Percentiles rank a stretch among this genome's conserved stretches.
phyloP scores from a whole-genome alignment of 495 filamentous ascomycete species.

The Penicillium lividum region DNA sequence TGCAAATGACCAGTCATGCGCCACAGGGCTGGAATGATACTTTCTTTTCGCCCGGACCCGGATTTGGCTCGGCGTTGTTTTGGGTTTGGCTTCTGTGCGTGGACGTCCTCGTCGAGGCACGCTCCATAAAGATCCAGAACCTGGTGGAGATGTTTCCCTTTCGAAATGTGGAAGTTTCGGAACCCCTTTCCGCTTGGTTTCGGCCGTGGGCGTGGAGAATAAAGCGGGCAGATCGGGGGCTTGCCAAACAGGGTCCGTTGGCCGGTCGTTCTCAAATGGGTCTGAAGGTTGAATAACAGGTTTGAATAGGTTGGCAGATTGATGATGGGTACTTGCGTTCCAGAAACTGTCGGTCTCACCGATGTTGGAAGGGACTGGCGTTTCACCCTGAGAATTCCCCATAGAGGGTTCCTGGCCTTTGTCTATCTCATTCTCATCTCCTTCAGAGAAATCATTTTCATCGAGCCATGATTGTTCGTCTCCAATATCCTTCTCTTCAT shows the following conservation, averaged over 20 bases:
- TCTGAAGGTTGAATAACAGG: conserved; percentile 8
- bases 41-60: conserved; percentile 31
- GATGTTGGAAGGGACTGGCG: no score
- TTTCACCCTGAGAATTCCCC: background rate
- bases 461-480: conserved; percentile 24
- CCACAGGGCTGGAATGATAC: conserved; percentile 37
- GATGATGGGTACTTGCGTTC: background rate
- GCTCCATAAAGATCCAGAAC: conserved; percentile 43
- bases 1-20: conserved; percentile 48
- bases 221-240: conserved; percentile 40
- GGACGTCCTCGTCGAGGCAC: conserved; percentile 27
- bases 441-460: conserved; percentile 9
- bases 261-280: conserved; percentile 7
- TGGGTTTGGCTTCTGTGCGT: conserved; percentile 27
- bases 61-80: conserved; percentile 23
- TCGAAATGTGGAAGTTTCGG: conserved; percentile 20
- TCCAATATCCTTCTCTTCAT: conserved; percentile 51
- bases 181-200: conserved; percentile 20
- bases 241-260: conserved; percentile 34
- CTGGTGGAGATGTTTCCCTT: conserved; percentile 35
- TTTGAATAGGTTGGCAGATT: background rate
- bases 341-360: background rate
- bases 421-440: background rate
- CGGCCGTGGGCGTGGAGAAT: conserved; percentile 38
- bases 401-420: background rate